Evolutionary conservation across 2,329 filamentous ascomycete species (phyloP).

Genomic region (Rhexocercosporidium sp.): DNA sequence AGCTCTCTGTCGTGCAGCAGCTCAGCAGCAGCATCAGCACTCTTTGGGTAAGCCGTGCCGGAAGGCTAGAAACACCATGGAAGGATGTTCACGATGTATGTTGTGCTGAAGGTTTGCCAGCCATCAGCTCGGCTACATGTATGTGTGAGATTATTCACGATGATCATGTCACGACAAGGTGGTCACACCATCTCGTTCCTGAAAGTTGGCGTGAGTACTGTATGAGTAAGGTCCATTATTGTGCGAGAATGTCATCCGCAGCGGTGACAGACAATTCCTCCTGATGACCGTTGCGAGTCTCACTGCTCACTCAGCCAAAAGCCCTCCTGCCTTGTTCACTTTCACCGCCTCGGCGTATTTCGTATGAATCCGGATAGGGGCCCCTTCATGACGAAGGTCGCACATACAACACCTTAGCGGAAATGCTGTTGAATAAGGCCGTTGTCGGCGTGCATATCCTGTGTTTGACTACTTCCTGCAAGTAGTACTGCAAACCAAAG

Average conservation of each 20-base stretch:
- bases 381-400: neutral
- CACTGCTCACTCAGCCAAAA: conserved; percentile 20
- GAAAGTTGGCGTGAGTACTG: neutral
- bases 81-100: conserved; percentile 15
- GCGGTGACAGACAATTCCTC: conserved; percentile 3
- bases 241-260: conserved; percentile 12
- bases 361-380: neutral
- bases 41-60: conserved; percentile 25
- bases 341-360: conserved; percentile 18
- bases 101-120: neutral
- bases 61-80: conserved; percentile 18
- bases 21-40: conserved; percentile 21
- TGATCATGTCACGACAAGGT: neutral
- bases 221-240: neutral
- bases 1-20: conserved; percentile 10
- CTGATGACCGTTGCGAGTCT: conserved; percentile 12
- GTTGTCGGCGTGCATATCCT: conserved; percentile 4
- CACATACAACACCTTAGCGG: neutral
- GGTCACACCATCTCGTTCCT: conserved; percentile 2
- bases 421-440: neutral
- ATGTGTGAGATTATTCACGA: neutral
- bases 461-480: neutral
- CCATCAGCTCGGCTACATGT: neutral
- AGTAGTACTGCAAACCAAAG: conserved; percentile 5
- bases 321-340: neutral